phyloP scores from a whole-genome alignment of 805 yeast species.

The Candida morakotiae region DNA sequence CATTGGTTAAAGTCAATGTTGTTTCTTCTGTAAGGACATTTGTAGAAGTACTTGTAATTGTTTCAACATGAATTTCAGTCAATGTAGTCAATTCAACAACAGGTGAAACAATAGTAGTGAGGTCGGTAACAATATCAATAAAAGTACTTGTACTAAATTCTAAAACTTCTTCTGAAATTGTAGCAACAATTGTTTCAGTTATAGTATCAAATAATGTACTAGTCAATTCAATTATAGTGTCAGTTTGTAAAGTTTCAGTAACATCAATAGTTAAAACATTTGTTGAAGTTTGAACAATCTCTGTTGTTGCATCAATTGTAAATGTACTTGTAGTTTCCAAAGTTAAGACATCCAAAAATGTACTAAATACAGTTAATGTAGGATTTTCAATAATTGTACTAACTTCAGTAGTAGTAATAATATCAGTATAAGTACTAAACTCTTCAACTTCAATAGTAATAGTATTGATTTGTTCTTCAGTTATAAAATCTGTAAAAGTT shows the following conservation, averaged over 20 bases:
- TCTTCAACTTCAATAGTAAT: neutral
- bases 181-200: neutral
- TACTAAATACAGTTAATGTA: neutral
- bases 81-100: neutral
- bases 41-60: neutral
- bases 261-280: neutral
- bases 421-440: neutral
- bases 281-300: neutral
- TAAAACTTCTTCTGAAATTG: conserved; percentile 1
- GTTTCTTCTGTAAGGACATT: neutral
- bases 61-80: neutral
- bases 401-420: neutral
- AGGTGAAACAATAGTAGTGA: neutral
- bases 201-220: neutral
- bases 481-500: neutral
- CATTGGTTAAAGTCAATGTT: neutral
- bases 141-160: neutral
- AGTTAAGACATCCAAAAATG: neutral
- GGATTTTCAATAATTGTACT: neutral
- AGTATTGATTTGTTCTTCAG: neutral
- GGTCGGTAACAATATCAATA: neutral
- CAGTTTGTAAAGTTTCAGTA: neutral
- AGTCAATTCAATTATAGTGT: neutral
- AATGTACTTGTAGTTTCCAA: neutral
- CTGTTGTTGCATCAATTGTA: neutral